These are phyloP conservation scores for Boletus patriciae DNA, from an alignment of 768 basidiomycete species.

Conservation along the genomic window DNA sequence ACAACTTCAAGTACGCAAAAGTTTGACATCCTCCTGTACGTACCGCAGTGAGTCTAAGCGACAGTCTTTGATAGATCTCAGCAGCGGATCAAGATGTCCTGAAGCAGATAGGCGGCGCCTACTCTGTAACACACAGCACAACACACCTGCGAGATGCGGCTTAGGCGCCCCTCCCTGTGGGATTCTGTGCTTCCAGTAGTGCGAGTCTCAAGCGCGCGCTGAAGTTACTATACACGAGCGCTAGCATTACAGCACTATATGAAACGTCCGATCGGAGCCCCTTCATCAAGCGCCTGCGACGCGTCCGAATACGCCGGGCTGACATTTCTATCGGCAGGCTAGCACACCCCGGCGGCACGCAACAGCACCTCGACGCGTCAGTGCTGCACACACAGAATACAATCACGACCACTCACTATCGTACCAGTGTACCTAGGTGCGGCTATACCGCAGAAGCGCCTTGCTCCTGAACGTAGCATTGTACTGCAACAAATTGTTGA, in stretches of 20 bases:
- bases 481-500: conserved; percentile 92
- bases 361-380: not conserved
- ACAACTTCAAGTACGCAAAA: not conserved
- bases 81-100: too few relatives aligned
- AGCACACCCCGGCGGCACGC: not conserved
- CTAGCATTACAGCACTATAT: conserved; percentile 1
- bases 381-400: not conserved
- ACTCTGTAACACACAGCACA: not conserved
- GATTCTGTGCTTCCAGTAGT: not conserved
- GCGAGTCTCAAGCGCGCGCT: not conserved
- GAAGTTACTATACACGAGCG: not conserved
- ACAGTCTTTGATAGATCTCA: too few relatives aligned
- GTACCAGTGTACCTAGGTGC: conserved; percentile 34
- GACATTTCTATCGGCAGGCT: conserved; percentile 6
- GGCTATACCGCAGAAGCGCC: conserved; percentile 72
- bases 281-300: not conserved
- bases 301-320: not conserved
- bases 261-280: conserved; percentile 5
- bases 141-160: not conserved
- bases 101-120: too few relatives aligned
- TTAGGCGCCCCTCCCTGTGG: not conserved
- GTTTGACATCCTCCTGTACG: not conserved
- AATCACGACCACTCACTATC: conserved; percentile 13
- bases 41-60: not conserved
- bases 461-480: conserved; percentile 93